phyloP scores from a whole-genome alignment of 1,139 yeast species.

The Zygoascus meyerae region DNA sequence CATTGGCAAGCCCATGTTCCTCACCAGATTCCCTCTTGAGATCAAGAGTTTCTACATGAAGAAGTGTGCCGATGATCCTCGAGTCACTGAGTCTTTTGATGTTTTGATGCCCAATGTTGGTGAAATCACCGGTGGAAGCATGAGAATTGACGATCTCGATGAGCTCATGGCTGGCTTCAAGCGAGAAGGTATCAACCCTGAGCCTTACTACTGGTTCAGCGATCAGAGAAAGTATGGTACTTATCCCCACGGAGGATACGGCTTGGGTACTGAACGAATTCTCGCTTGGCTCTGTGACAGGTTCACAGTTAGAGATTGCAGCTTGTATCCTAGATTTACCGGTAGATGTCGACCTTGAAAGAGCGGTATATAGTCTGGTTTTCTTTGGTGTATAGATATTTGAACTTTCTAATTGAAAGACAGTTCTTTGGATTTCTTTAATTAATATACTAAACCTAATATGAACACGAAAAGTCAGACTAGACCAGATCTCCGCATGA shows the following conservation, averaged over 20 bases:
- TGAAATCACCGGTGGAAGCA: slow-evolving; percentile 96
- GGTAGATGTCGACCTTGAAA: slow-evolving; percentile 92
- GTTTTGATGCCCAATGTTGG: slow-evolving; percentile 98
- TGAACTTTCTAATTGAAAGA: no score
- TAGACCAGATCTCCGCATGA: no score
- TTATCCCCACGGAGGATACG: slow-evolving; percentile 98
- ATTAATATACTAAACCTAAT: neutral
- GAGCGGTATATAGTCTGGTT: no score
- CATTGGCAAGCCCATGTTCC: slow-evolving; percentile 84
- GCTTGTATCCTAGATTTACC: slow-evolving; percentile 93
- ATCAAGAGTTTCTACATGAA: slow-evolving; percentile 98
- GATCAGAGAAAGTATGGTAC: slow-evolving; percentile 97
- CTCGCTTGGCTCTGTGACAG: slow-evolving; percentile 97
- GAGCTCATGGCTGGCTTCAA: slow-evolving; percentile 86
- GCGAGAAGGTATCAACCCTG: slow-evolving; percentile 81
- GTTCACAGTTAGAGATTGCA: slow-evolving; percentile 96
- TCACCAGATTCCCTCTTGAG: slow-evolving; percentile 93
- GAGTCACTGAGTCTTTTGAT: slow-evolving; percentile 97
- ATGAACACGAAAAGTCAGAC: neutral
- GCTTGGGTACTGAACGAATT: slow-evolving; percentile 96
- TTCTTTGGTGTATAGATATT: no score
- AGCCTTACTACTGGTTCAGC: slow-evolving; percentile 87
- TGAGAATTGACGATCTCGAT: slow-evolving; percentile 83
- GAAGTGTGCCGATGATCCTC: slow-evolving; percentile 80
- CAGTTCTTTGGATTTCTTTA: neutral